Evolutionary conservation across 352 stramenopile species (phyloP), one percentile per base, ranked within the genome.

Genomic region (Thraustochytrium striatum): DNA sequence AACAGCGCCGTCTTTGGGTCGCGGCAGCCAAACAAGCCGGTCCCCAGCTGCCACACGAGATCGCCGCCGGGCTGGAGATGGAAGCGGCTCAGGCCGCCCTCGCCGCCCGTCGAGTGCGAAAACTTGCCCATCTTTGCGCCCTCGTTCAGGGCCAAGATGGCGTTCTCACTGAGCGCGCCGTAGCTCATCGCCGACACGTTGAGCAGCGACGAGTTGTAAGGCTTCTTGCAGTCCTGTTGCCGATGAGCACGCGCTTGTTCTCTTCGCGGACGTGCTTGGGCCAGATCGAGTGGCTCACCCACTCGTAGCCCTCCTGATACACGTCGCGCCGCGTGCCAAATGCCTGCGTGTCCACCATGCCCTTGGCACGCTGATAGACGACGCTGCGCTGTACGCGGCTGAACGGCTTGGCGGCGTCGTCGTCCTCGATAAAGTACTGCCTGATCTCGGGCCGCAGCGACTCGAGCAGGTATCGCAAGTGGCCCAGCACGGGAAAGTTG

Each of bases 31-130:
- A 91, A 92, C 81, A 91, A 91, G 28, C 79, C 88, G 2, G 88
- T 92, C 44, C 88, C 88, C n/a, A 92, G 84, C 69, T 92, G 91
- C 87, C 87, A 92, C 21, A 90, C 85, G 3, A 92, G 70, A 79
- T 88, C 83, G 33, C 82, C 87, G 57, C 87, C 87, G 58, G 83
- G 80, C 69, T 88, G 59, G 33, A 85, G 83, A 69, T 92, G 88
- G 57, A 85, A 89, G 39, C 82, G 75, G 43, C 82, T 87, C 8
- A 91, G 81, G 52, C 84, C 87, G 33, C 87, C 88, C 82, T 92
- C 88, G 30, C 88, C 88, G n/a, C n/a, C n/a, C 28, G 88, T 91
- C 78, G 91, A 91, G 81, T 91, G 86, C 75, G 85, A 88, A 79
- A 92, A 92, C n/a, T 79, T 61, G n/a, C 87, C 87, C 50, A 85